Conservation (phyloP, 129 eudicot genomes). For the Apium graveolens region DNA sequence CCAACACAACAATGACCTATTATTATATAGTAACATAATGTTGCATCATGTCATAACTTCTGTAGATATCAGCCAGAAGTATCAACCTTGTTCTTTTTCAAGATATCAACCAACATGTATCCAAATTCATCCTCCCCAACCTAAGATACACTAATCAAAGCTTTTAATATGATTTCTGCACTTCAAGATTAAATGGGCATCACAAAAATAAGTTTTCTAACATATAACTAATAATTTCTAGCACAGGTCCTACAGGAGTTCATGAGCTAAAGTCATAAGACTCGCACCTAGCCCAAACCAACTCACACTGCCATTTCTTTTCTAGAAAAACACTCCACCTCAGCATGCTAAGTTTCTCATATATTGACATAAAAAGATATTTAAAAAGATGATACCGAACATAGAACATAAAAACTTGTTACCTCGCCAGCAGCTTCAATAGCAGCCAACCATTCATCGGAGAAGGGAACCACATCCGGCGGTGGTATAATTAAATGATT, state of each 20-base stretch:
- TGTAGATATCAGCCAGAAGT: no score
- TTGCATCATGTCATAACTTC: no score
- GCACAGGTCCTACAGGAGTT: background rate
- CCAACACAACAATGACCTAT: no score
- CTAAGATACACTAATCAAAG: no score
- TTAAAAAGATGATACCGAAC: background rate
- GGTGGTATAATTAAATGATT: constrained; percentile 32
- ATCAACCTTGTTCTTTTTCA: no score
- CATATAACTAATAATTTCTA: no score
- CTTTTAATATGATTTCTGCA: no score
- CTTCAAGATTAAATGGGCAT: no score
- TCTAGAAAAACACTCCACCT: background rate
- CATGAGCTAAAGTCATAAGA: background rate
- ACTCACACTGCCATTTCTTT: background rate
- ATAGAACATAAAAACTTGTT: constrained; percentile 1
- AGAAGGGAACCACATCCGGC: constrained; percentile 75
- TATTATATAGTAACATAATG: no score
- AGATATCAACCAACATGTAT: no score
- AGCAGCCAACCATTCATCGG: constrained; percentile 97
- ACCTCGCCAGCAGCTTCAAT: constrained; percentile 99
- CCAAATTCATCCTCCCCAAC: no score
- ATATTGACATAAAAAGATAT: background rate
- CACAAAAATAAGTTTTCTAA: no score
- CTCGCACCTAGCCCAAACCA: background rate
- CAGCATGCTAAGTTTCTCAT: background rate